Percentiles rank a stretch among this genome's conserved stretches.
Conservation (phyloP, 2,329 filamentous ascomycete species). For the Monilinia aucupariae region DNA sequence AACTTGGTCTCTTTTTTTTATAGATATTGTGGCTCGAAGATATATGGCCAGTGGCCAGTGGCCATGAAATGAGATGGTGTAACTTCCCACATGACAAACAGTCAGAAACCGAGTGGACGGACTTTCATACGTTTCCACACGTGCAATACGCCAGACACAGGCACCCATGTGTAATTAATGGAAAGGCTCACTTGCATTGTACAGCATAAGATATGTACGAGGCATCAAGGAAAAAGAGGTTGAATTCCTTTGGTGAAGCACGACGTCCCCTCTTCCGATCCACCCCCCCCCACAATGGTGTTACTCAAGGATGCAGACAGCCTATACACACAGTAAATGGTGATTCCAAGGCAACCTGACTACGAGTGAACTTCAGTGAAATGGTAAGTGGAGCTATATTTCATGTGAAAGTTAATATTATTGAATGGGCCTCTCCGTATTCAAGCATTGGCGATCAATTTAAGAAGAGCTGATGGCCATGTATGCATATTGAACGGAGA, state of each 20-base stretch:
- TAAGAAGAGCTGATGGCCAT: not conserved
- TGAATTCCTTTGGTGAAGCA: not conserved
- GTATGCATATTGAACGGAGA: not conserved
- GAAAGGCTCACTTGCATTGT: not conserved
- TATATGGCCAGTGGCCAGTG: not conserved
- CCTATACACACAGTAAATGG: not conserved
- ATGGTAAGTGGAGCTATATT: not conserved
- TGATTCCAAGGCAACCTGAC: not conserved
- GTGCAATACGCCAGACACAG: constrained; percentile 6
- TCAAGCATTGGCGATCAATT: not conserved
- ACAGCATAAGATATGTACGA: not conserved
- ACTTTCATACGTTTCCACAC: not conserved
- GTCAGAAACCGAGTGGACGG: not conserved
- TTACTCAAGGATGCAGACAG: constrained; percentile 8
- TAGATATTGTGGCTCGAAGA: not conserved
- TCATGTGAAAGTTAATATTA: not conserved
- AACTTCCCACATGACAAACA: constrained; percentile 6
- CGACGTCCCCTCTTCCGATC: not conserved
- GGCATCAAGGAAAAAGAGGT: not conserved
- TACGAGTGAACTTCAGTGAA: not conserved
- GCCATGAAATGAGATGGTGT: constrained; percentile 3
- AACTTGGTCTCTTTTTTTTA: not conserved
- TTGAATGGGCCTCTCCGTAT: not conserved
- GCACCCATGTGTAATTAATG: not conserved
- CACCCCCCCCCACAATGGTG: constrained; percentile 2